phyloP scores from a whole-genome alignment of 805 yeast species.

The Maudiozyma barnettii region DNA sequence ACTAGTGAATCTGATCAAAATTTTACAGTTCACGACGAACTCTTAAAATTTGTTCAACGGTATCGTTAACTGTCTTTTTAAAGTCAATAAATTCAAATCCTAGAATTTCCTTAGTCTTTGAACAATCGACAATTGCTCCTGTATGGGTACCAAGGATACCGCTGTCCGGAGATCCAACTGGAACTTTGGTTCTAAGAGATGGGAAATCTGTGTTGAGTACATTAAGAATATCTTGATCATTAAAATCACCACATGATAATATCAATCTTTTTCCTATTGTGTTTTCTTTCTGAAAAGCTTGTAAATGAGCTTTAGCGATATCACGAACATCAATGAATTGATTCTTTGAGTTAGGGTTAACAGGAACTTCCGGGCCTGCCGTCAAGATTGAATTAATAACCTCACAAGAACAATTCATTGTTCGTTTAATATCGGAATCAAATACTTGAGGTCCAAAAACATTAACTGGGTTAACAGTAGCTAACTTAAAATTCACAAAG shows the following conservation, averaged over 20 bases:
- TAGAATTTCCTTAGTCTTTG: slow-evolving; percentile 9
- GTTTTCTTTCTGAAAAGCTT: slow-evolving; percentile 36
- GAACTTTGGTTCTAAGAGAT: slow-evolving; percentile 34
- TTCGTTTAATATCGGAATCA: slow-evolving; percentile 28
- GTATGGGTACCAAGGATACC: slow-evolving; percentile 3
- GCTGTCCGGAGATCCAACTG: slow-evolving; percentile 31
- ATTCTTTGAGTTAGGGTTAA: slow-evolving; percentile 19
- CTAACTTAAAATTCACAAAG: slow-evolving; percentile 31
- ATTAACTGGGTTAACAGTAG: slow-evolving; percentile 35
- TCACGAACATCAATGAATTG: slow-evolving; percentile 48
- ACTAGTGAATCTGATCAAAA: no score
- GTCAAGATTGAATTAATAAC: slow-evolving; percentile 25
- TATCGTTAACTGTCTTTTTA: slow-evolving; percentile 11
- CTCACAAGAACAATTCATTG: slow-evolving; percentile 31
- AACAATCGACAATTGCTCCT: slow-evolving; percentile 7
- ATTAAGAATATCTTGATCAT: slow-evolving; percentile 21
- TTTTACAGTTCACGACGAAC: slow-evolving; percentile 4
- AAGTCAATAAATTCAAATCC: slow-evolving; percentile 13
- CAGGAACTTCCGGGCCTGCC: slow-evolving; percentile 18
- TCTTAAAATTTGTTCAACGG: slow-evolving; percentile 14
- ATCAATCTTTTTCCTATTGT: slow-evolving; percentile 29
- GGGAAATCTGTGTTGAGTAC: slow-evolving; percentile 34
- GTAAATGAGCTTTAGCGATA: slow-evolving; percentile 47
- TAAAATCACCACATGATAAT: slow-evolving; percentile 16
- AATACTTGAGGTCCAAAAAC: slow-evolving; percentile 46